A percentile compares a stretch with the other conserved stretches of the same genome.
Evolutionary conservation across 495 filamentous ascomycete genomes (phyloP).

Genomic region (Penicillium salamii): DNA sequence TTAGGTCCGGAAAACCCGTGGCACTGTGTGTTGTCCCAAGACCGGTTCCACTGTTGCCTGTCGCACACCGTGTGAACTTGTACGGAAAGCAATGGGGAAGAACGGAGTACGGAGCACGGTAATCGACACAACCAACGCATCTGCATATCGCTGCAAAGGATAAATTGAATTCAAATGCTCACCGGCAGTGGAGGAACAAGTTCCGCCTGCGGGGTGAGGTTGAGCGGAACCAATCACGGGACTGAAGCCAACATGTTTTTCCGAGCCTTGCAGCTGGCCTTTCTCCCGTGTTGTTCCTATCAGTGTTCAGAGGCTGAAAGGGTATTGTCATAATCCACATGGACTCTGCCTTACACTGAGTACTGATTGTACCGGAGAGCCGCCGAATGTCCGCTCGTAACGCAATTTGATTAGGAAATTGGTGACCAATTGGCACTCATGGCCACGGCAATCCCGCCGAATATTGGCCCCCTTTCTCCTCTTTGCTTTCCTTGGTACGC

Average conservation of each 20-base stretch:
- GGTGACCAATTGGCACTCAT: neutral
- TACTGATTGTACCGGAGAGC: conserved; percentile 21
- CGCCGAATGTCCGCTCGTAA: conserved; percentile 22
- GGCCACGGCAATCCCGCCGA: conserved; percentile 2
- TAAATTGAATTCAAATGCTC: neutral
- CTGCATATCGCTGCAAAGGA: neutral
- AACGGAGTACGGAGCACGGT: too few species aligned
- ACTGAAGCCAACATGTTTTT: conserved; percentile 19
- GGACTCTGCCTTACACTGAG: neutral
- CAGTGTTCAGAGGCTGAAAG: conserved; percentile 1
- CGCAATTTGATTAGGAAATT: neutral
- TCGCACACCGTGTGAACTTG: too few species aligned
- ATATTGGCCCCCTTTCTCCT: conserved; percentile 11
- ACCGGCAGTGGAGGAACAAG: conserved; percentile 17
- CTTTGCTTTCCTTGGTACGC: conserved; percentile 8
- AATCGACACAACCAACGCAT: too few species aligned
- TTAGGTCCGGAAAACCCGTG: conserved; percentile 18
- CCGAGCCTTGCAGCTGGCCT: conserved; percentile 31
- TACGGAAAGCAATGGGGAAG: too few species aligned
- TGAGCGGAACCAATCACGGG: conserved; percentile 30
- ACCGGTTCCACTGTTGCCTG: too few species aligned
- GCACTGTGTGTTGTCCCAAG: neutral
- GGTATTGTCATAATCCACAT: conserved; percentile 1
- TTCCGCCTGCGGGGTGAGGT: conserved; percentile 37
- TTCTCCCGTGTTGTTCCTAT: conserved; percentile 19